Evolutionary conservation across 257 asterid species (phyloP), one percentile per base, ranked within the genome.

Genomic region (Nicotiana obtusifolia): DNA sequence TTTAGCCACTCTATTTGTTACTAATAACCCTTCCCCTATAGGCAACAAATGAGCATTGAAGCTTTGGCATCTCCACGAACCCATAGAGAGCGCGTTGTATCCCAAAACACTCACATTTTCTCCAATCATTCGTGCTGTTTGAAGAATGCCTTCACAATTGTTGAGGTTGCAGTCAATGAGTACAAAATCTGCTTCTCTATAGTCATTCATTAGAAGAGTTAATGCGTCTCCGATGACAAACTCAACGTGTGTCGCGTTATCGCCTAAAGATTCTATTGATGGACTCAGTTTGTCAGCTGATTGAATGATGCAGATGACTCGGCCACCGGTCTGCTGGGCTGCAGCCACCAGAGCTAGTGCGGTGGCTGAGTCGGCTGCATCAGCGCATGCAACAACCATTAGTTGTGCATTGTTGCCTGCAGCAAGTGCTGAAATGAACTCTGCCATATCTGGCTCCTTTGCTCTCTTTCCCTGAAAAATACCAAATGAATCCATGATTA

Each of bases 391-490:
- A 0, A 90, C 87, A 24, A 90, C 91, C 90, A 86, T 90, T 54
- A 89, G 85, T 28, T 86, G 90, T 30, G 89, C 92, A 28, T 89
- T 93, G 88, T 90, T 90, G 13, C 97, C 97, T 1, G 98, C 98
- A 0, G 95, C 97, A 6, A 92, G 82, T 41, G 98, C 95, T 1
- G 98, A 92, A n/a, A 93, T 92, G 91, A 93, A 93, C 84, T 91
- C 97, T 0, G 89, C 89, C 7, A 88, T 93, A 47, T 91, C 90
- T 10, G 97, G 95, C 81, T 92, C 97, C 81, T 90, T 90, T 5
- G 85, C 91, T 8, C 86, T 78, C 52, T 87, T 89, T 85, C 88
- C 93, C 93, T 91, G 89, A 80, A 88, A 59, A 83, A 1, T 20
- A 81, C 22, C 28, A 68, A 76, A 83, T 10, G 14, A 24, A 28